Evolutionary conservation across 2,329 filamentous ascomycete species (phyloP).

Genomic region (Thermoascus crustaceus): DNA sequence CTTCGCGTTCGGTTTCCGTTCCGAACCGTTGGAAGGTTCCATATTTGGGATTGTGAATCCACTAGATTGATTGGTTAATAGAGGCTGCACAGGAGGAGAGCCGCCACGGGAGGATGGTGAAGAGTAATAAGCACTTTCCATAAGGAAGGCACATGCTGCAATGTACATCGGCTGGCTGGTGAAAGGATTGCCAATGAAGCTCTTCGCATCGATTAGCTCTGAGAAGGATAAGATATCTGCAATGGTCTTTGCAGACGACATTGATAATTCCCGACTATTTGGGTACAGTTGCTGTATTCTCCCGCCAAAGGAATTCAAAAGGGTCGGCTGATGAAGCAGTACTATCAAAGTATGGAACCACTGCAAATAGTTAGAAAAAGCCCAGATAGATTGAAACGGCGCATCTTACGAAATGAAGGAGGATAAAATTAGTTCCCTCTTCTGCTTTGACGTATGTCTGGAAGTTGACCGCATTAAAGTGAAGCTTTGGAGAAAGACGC

Average conservation of each 20-base stretch:
- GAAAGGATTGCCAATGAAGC: constrained; percentile 80
- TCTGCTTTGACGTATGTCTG: constrained; percentile 72
- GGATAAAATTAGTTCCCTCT: constrained; percentile 77
- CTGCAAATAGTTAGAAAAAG: constrained; percentile 15
- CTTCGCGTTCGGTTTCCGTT: constrained; percentile 41
- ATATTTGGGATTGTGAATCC: constrained; percentile 28
- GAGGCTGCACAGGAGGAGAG: constrained; percentile 38
- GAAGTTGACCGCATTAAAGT: constrained; percentile 81
- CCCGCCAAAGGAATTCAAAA: constrained; percentile 67
- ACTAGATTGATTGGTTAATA: constrained; percentile 24
- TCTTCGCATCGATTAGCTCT: constrained; percentile 75
- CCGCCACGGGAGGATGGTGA: constrained; percentile 55
- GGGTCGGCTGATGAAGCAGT: constrained; percentile 72
- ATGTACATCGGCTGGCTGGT: constrained; percentile 89
- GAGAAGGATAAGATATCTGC: constrained; percentile 82
- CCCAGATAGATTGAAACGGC: not conserved
- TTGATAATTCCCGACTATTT: constrained; percentile 71
- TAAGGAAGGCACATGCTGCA: constrained; percentile 78
- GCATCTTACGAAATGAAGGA: constrained; percentile 59
- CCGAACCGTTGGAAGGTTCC: constrained; percentile 19
- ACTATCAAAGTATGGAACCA: constrained; percentile 87
- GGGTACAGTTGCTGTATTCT: constrained; percentile 64
- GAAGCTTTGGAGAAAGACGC: constrained; percentile 62
- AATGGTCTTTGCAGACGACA: constrained; percentile 87
- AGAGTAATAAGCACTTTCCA: constrained; percentile 67